phyloP scores from a whole-genome alignment of 2,329 filamentous ascomycete species.

The Trichoderma arundinaceum region DNA sequence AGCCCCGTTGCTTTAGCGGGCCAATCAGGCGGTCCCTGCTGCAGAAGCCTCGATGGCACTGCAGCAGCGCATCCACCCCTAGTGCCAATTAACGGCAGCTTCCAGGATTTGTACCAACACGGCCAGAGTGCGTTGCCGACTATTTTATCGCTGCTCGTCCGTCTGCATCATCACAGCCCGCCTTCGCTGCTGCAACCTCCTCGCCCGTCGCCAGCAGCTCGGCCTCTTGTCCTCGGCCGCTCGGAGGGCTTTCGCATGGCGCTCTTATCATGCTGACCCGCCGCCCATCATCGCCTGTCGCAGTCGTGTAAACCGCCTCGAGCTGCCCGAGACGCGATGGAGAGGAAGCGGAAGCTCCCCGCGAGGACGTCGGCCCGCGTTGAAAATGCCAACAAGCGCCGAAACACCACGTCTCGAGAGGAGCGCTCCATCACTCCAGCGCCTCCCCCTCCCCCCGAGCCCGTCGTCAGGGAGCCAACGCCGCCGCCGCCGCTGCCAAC shows the following conservation, averaged over 20 bases:
- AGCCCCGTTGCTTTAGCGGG: conserved; percentile 19
- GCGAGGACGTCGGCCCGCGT: conserved; percentile 65
- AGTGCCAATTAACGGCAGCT: conserved; percentile 26
- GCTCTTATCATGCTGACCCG: conserved; percentile 42
- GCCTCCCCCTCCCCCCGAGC: conserved; percentile 38
- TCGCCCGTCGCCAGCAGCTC: conserved; percentile 12
- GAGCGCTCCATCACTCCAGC: conserved; percentile 57
- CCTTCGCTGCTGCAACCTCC: neutral
- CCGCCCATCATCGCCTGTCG: conserved; percentile 30
- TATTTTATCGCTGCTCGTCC: conserved; percentile 24
- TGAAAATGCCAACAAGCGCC: conserved; percentile 65
- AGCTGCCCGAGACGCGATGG: conserved; percentile 51
- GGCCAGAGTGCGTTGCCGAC: conserved; percentile 3
- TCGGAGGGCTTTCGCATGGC: conserved; percentile 37
- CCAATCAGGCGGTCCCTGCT: conserved; percentile 17
- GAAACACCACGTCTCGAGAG: conserved; percentile 61
- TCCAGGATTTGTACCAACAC: conserved; percentile 25
- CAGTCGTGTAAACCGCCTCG: conserved; percentile 30
- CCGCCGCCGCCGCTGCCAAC: conserved; percentile 60
- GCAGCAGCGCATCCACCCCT: conserved; percentile 26
- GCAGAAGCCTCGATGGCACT: conserved; percentile 27
- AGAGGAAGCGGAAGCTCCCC: conserved; percentile 69
- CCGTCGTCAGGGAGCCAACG: conserved; percentile 44
- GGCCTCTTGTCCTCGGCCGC: conserved; percentile 28
- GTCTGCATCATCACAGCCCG: conserved; percentile 13